Conservation (phyloP, 2,329 filamentous ascomycete species). For the Cryphonectria carpinicola region DNA sequence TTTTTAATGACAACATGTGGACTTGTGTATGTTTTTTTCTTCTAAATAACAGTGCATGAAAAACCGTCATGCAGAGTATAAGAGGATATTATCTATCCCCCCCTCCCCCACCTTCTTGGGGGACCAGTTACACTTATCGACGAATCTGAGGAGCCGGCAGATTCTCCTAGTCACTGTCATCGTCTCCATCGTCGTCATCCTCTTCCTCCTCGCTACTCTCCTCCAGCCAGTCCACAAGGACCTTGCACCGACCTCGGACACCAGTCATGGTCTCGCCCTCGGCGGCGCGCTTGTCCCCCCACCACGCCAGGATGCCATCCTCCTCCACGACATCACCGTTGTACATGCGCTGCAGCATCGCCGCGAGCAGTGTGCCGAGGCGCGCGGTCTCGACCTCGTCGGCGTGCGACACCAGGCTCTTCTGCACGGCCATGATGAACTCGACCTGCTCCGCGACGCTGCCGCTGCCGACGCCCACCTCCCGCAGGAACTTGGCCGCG, state of each 20-base stretch:
- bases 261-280: constrained; percentile 70
- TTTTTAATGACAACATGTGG: neutral
- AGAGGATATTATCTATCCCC: no score
- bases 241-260: constrained; percentile 74
- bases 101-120: no score
- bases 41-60: neutral
- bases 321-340: constrained; percentile 84
- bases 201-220: constrained; percentile 73
- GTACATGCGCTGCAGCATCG: constrained; percentile 82
- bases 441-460: constrained; percentile 80
- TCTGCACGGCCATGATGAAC: constrained; percentile 80
- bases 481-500: constrained; percentile 59
- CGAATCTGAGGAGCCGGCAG: neutral
- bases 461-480: constrained; percentile 66
- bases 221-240: constrained; percentile 83
- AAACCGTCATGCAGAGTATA: neutral
- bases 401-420: constrained; percentile 67
- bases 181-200: constrained; percentile 69
- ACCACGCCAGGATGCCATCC: constrained; percentile 88
- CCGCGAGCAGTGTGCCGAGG: constrained; percentile 70
- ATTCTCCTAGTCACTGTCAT: constrained; percentile 36
- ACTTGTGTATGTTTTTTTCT: neutral
- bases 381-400: constrained; percentile 53
- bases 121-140: neutral
- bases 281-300: constrained; percentile 71